Base-by-base conservation (phyloP, 108 stramenopile genomes). In the Discostella stelligeroides region DNA sequence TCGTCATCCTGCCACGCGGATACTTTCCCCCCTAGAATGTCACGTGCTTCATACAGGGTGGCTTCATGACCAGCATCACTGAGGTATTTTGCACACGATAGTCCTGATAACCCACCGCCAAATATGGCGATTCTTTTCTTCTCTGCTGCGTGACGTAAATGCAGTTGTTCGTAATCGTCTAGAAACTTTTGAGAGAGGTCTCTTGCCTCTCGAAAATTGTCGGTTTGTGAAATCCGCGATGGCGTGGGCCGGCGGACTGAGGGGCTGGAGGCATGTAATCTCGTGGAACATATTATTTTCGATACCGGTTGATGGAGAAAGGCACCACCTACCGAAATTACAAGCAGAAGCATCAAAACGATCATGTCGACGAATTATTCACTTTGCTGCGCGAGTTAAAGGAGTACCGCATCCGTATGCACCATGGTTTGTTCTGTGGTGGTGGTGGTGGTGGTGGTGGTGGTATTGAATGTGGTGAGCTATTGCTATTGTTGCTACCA, bases 81-180 rank as follows among this genome's bases (percentile, higher is more conserved):
- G 18, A 97, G 73, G 48, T 97, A 97, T 85, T 96, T 96, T 63
- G 95, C 97, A 55, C 91, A 92, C 4, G 94, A 88, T n/a, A 97
- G 70, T 4, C 97, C 97, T 7, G 92, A 90, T 9, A 97, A 84
- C 11, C 97, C 97, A 20, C 94, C 97, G 12, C 97, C 97, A 51
- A 95, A 88, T 30, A 97, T 91, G 12, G 92, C 95, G 2, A 96
- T 93, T 75, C 83, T 83, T 65, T 94, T 90, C 78, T 73, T 79
- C 20, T 82, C 23, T 7, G 46, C 38, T 18, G 56, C 63, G 18
- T 28, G 46, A 18, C 49, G 56, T 21, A 59, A 48, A 23, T 48
- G 28, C 4, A 63, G 47, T 11, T 40, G 51, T 56, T 68, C 25
- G 13, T 23, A 54, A 54, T 80, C 75, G 13, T 24, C 29, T 3